Evolutionary conservation across 768 basidiomycete genomes (phyloP).

Genomic region (Hygrocybe punicea): DNA sequence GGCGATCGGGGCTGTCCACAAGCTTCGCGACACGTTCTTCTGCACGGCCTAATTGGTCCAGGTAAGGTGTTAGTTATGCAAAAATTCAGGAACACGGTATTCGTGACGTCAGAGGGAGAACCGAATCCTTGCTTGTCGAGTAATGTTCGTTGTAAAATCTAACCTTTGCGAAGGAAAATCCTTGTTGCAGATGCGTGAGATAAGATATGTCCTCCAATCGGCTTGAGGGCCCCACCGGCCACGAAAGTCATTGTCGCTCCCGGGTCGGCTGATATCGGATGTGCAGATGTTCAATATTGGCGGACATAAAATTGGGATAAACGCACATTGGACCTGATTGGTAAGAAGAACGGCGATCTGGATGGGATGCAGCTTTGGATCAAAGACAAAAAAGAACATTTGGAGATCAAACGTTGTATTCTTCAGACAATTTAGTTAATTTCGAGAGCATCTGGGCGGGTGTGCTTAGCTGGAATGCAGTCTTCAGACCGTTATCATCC

Average conservation of each 20-base stretch:
- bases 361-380: constrained; percentile 16
- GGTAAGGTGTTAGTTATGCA: not conserved
- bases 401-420: constrained; percentile 63
- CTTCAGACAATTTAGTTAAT: constrained; percentile 86
- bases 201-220: constrained; percentile 85
- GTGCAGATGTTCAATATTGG: not conserved
- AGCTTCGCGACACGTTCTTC: constrained; percentile 90
- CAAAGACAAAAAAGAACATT: not conserved
- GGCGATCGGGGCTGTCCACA: constrained; percentile 84
- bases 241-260: constrained; percentile 95
- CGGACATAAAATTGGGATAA: not conserved
- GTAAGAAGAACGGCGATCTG: constrained; percentile 85
- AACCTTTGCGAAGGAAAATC: constrained; percentile 85
- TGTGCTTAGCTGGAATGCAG: not conserved
- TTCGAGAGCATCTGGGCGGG: constrained; percentile 77
- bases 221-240: constrained; percentile 88
- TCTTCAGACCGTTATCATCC: not conserved
- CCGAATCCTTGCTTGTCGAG: not conserved
- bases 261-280: constrained; percentile 65
- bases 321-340: constrained; percentile 85
- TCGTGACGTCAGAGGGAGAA: not conserved
- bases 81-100: not conserved
- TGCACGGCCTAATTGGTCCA: constrained; percentile 60
- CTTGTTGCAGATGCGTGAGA: constrained; percentile 88
- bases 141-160: constrained; percentile 7